phyloP scores from a whole-genome alignment of 1,284 basidiomycete species.

The Neonothopanus nambi region DNA sequence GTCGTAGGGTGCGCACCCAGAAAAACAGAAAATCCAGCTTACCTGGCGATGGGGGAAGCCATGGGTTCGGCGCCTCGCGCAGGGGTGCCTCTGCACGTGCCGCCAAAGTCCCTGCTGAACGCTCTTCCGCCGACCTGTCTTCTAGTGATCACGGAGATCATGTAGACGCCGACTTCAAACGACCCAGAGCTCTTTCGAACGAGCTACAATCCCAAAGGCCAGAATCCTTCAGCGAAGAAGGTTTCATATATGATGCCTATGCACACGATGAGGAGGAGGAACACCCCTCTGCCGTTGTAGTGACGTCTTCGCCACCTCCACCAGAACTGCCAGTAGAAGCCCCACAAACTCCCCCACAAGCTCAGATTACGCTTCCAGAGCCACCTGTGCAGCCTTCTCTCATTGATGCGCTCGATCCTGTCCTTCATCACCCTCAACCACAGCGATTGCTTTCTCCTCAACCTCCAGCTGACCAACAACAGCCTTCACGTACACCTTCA shows the following conservation, averaged over 20 bases:
- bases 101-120: conserved; percentile 38
- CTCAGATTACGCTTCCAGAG: conserved; percentile 39
- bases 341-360: conserved; percentile 17
- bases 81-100: conserved; percentile 42
- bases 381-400: conserved; percentile 41
- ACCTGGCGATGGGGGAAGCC: conserved; percentile 75
- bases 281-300: conserved; percentile 18
- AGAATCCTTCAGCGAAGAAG: conserved; percentile 76
- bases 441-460: conserved; percentile 49
- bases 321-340: conserved; percentile 15
- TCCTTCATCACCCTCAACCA: conserved; percentile 58
- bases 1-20: conserved; percentile 87
- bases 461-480: conserved; percentile 29
- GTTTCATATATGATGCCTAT: conserved; percentile 83
- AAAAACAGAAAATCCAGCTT: conserved; percentile 91
- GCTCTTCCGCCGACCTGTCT: conserved; percentile 64
- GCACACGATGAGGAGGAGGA: conserved; percentile 51
- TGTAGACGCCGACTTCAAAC: conserved; percentile 27
- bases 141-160: conserved; percentile 67
- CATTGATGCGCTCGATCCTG: conserved; percentile 34
- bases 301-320: conserved; percentile 37
- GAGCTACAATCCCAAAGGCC: conserved; percentile 49
- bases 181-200: conserved; percentile 46
- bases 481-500: conserved; percentile 48
- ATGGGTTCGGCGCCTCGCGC: conserved; percentile 70